These are phyloP conservation scores for Arthrobotrys entomopaga DNA, from an alignment of 2,329 filamentous ascomycete species.

Conservation along the genomic window DNA sequence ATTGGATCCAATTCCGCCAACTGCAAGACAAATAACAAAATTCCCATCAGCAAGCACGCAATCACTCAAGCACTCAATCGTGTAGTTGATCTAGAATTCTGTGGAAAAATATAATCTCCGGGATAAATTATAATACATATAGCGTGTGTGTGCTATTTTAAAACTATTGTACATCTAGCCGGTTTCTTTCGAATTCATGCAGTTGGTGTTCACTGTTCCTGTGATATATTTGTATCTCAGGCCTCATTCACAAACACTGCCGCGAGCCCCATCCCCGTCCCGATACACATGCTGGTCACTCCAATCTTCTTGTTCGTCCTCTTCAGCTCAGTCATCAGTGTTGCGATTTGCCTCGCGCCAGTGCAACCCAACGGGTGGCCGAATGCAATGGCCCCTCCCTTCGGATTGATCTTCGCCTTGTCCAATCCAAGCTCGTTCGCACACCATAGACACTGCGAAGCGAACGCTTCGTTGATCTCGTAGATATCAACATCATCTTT, in stretches of 20 bases:
- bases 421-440: conserved; percentile 86
- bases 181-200: too few species aligned
- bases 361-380: conserved; percentile 95
- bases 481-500: conserved; percentile 95
- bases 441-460: conserved; percentile 93
- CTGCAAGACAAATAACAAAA: too few species aligned
- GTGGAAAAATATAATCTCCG: too few species aligned
- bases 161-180: too few species aligned
- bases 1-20: too few species aligned
- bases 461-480: conserved; percentile 99
- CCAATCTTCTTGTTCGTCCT: conserved; percentile 85
- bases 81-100: too few species aligned
- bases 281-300: conserved; percentile 94
- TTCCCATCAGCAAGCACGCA: too few species aligned
- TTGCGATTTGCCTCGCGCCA: conserved; percentile 91
- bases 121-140: too few species aligned
- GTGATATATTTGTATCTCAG: conserved; percentile 60
- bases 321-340: conserved; percentile 87
- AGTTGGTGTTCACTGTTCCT: background rate
- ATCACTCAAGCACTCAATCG: too few species aligned
- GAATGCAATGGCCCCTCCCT: conserved; percentile 95
- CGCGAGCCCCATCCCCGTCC: conserved; percentile 97
- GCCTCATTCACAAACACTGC: conserved; percentile 94
- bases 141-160: too few species aligned
- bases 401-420: conserved; percentile 90